Evolutionary conservation across 768 basidiomycete genomes (phyloP).

Genomic region (Leccinum variicolor): DNA sequence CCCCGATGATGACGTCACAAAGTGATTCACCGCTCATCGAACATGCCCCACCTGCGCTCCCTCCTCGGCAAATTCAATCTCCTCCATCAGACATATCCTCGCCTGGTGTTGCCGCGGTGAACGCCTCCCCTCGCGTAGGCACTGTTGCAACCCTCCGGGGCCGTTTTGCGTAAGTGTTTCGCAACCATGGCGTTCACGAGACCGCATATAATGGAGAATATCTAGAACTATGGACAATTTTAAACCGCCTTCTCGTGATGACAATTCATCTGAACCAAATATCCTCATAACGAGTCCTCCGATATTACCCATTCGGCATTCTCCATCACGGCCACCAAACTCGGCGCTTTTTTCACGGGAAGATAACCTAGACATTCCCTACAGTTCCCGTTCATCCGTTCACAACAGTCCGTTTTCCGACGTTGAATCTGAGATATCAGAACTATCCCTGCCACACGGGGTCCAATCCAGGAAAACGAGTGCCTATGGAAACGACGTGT

Average conservation of each 20-base stretch:
- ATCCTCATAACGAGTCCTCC: conserved; percentile 25
- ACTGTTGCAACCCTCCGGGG: conserved; percentile 40
- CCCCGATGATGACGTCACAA: conserved; percentile 14
- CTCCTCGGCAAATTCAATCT: conserved; percentile 16
- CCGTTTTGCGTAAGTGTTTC: conserved; percentile 26
- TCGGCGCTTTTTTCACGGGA: conserved; percentile 19
- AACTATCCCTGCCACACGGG: conserved; percentile 12
- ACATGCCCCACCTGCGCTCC: conserved; percentile 10
- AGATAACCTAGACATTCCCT: conserved; percentile 19
- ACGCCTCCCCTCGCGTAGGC: conserved; percentile 9
- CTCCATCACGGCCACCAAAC: conserved; percentile 12
- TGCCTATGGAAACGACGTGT: not conserved
- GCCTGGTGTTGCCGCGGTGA: not conserved
- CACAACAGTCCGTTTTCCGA: conserved; percentile 30
- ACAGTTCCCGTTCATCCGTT: conserved; percentile 20
- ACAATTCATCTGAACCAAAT: conserved; percentile 20
- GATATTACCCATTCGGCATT: conserved; percentile 15
- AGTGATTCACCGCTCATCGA: conserved; percentile 18
- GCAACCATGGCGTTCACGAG: not conserved
- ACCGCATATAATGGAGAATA: not conserved
- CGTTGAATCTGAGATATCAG: conserved; percentile 27
- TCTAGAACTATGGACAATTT: conserved; percentile 23
- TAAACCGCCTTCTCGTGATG: conserved; percentile 11
- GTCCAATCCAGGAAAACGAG: conserved; percentile 5
- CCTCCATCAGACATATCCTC: not conserved